Evolutionary conservation across 345 rosid species (phyloP).

Genomic region (Pugionium cornutum): DNA sequence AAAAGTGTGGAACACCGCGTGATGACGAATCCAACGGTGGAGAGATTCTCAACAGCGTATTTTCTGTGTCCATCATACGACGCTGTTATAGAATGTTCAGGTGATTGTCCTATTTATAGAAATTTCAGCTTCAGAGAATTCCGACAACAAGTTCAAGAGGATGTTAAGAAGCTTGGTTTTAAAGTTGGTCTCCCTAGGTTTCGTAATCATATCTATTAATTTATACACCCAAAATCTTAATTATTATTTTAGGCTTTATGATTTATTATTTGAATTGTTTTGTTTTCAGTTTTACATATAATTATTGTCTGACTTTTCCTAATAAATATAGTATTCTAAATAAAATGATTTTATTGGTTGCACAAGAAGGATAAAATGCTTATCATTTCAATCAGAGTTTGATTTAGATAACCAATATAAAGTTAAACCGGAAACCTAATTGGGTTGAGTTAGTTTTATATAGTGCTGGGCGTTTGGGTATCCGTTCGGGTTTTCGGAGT

Average conservation of each 20-base stretch:
- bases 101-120: constrained; percentile 53
- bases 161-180: constrained; percentile 67
- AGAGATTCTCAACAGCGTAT: constrained; percentile 88
- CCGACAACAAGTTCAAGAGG: constrained; percentile 74
- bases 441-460: neutral
- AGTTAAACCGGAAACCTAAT: neutral
- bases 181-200: constrained; percentile 89
- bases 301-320: neutral
- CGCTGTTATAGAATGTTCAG: constrained; percentile 55
- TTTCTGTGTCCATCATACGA: constrained; percentile 86
- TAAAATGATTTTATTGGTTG: neutral
- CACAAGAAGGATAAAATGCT: no score
- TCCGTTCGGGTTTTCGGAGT: no score
- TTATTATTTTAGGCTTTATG: neutral
- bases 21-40: constrained; percentile 62
- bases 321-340: neutral
- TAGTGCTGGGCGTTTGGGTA: no score
- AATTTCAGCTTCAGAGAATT: constrained; percentile 75
- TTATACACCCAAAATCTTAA: neutral
- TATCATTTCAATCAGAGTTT: neutral
- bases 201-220: constrained; percentile 43
- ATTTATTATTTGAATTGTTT: neutral
- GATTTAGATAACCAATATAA: neutral
- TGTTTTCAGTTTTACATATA: neutral
- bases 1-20: constrained; percentile 87